phyloP scores from a whole-genome alignment of 2,329 filamentous ascomycete species.

The Ceratocystis harringtonii region DNA sequence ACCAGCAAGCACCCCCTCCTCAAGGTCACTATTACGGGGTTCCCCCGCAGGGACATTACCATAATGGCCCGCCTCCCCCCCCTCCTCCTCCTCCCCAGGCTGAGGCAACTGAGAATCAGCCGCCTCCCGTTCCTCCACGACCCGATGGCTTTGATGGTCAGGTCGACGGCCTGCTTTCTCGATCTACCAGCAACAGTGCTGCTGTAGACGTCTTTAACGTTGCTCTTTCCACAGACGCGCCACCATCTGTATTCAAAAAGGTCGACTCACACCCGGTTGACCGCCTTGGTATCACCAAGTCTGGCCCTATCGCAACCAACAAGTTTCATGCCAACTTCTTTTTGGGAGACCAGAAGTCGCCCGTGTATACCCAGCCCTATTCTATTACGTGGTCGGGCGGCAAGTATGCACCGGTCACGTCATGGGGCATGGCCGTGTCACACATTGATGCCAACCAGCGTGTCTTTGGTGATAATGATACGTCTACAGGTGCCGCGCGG shows the following conservation, averaged over 20 bases:
- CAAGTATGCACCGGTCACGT: slow-evolving; percentile 28
- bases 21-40: background rate
- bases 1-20: slow-evolving; percentile 7
- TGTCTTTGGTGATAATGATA: slow-evolving; percentile 46
- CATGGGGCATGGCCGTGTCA: slow-evolving; percentile 54
- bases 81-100: background rate
- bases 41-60: slow-evolving; percentile 4
- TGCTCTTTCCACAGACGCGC: slow-evolving; percentile 39
- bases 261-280: slow-evolving; percentile 44
- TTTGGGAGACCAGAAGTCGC: slow-evolving; percentile 52
- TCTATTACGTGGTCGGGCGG: slow-evolving; percentile 53
- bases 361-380: slow-evolving; percentile 64
- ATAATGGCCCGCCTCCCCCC: background rate
- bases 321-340: slow-evolving; percentile 75
- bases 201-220: slow-evolving; percentile 38
- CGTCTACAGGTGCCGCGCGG: slow-evolving; percentile 41
- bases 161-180: slow-evolving; percentile 4
- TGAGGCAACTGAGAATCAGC: slow-evolving; percentile 1
- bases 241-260: slow-evolving; percentile 33
- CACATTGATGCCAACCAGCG: slow-evolving; percentile 56
- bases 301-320: slow-evolving; percentile 51
- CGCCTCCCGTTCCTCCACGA: slow-evolving; percentile 17
- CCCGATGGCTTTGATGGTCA: slow-evolving; percentile 4
- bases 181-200: slow-evolving; percentile 19
- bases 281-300: slow-evolving; percentile 34